Evolutionary conservation across 306 rosid species (phyloP).

Genomic region (Sphenostylis stenocarpa): DNA sequence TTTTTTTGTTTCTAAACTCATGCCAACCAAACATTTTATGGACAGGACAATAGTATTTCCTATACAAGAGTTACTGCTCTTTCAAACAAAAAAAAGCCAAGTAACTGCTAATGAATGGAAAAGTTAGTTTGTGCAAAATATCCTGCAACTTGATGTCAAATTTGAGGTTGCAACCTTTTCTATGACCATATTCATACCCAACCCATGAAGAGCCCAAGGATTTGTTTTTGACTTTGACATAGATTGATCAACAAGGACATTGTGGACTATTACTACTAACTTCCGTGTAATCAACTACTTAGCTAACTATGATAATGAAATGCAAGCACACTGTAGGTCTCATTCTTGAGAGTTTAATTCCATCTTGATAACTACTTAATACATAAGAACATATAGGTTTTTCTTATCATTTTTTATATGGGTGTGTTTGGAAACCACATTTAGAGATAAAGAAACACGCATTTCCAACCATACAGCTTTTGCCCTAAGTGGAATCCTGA

Average conservation of each 20-base stretch:
- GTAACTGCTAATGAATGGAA: not conserved
- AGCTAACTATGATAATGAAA: not conserved
- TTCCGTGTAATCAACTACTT: not conserved
- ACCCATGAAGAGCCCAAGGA: not conserved
- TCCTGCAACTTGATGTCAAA: not conserved
- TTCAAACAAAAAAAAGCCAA: not conserved
- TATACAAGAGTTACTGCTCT: not conserved
- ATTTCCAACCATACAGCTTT: too few relatives aligned
- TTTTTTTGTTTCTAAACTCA: not conserved
- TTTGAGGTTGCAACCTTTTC: not conserved
- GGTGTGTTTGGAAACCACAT: not conserved
- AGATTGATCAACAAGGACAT: not conserved
- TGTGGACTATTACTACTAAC: not conserved
- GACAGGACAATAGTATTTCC: not conserved
- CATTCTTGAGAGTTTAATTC: not conserved
- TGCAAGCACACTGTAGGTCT: not conserved
- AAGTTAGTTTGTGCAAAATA: not conserved
- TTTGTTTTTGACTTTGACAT: not conserved
- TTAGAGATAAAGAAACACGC: not conserved
- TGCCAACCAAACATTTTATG: not conserved
- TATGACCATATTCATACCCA: not conserved
- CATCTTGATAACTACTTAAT: not conserved
- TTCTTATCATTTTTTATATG: not conserved
- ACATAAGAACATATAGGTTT: not conserved
- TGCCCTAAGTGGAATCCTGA: not conserved